Base-by-base conservation (phyloP, 768 basidiomycete species). In the Tulasnella sp. region DNA sequence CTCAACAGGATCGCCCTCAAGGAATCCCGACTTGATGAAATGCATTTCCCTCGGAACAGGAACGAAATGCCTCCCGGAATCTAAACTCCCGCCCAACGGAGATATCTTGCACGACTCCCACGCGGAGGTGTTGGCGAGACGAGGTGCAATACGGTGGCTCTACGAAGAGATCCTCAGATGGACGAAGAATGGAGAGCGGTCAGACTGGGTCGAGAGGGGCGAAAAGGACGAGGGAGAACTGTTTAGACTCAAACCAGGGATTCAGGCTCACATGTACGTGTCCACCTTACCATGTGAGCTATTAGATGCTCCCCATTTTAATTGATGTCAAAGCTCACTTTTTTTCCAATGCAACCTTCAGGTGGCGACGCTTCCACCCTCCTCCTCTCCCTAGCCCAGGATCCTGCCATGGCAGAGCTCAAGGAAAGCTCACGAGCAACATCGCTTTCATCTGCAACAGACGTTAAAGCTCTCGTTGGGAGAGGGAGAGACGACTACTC, bases 311-410 rank as follows among this genome's bases (percentile, higher is more conserved):
- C 39, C 29, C 19, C 35, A n/a, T 26, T 3, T 7, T n/a, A 26
- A 19, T 11, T 40, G 40, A 22, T 22, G 22, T 44, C 63, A n/a
- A 44, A 62, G 17, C 62, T 22, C 22, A 59, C 44, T 34, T 36
- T 34, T 19, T 62, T 44, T 62, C 71, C 74, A 62, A 26, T 34
- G n/a, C n/a, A 22, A 35, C 67, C 44, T 19, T 37, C 78, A 95
- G 94, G 94, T 77, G 94, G 94, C 12, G 94, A 95, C 76, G 94
- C 92, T 3, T 95, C 94, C 17, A 95, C 85, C 80, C 85, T 90
- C 0, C 86, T 87, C 75, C 84, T 95, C 5, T 90, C 94, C 4
- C 80, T 86, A 0, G 80, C 82, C n/a, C 94, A 96, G 79, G 89
- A 92, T 74, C 83, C 84, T 62, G 82, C 83, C 44, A 90, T 91